phyloP scores from a whole-genome alignment of 805 yeast genomes.

The Saccharomyces kudriavzevii region DNA sequence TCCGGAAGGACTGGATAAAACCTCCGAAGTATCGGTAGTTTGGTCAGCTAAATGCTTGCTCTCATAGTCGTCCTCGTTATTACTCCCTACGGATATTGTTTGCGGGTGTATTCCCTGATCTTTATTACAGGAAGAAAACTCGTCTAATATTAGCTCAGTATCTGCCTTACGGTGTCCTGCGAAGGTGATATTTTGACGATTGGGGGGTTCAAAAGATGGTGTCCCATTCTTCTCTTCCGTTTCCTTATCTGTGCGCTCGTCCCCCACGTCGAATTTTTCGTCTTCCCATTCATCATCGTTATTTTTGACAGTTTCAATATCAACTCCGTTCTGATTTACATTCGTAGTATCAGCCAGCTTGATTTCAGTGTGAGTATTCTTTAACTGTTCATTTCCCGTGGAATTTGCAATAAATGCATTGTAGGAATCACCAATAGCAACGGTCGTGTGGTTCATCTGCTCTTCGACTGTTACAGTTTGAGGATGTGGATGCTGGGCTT shows the following conservation, averaged over 20 bases:
- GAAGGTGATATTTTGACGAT: background rate
- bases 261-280: conserved; percentile 1
- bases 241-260: background rate
- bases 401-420: background rate
- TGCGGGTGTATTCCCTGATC: background rate
- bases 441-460: background rate
- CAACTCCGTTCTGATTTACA: background rate
- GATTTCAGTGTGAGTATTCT: background rate
- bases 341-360: background rate
- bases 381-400: background rate
- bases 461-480: background rate
- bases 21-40: conserved; percentile 9
- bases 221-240: background rate
- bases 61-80: background rate
- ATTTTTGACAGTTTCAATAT: background rate
- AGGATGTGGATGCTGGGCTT: background rate
- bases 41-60: conserved; percentile 3
- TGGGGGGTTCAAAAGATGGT: background rate
- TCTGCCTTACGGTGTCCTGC: background rate
- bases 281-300: conserved; percentile 9
- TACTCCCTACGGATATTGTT: background rate
- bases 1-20: conserved; percentile 1
- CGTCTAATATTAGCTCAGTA: background rate
- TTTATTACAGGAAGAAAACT: background rate
- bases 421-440: background rate